Conservation (phyloP, 352 stramenopile species). For the Phytopythium oedochilum region DNA sequence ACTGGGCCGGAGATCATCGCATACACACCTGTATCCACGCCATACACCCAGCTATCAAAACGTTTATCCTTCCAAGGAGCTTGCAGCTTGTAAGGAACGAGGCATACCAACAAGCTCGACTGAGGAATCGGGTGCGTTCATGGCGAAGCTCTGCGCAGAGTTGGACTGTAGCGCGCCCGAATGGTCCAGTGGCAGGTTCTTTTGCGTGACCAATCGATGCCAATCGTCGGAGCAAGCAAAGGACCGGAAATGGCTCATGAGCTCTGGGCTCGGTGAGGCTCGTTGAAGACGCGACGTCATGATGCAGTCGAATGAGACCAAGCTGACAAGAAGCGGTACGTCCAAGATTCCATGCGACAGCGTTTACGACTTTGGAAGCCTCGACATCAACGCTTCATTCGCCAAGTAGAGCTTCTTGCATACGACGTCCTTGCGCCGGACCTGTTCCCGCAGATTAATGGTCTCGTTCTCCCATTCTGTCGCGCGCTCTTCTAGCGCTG, state of each 20-base stretch:
- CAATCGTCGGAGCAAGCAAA: conserved; percentile 10
- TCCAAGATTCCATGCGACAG: too few relatives aligned
- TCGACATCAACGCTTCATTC: conserved; percentile 53
- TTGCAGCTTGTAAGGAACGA: background rate
- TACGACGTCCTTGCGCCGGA: conserved; percentile 44
- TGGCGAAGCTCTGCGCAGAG: conserved; percentile 19
- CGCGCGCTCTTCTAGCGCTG: conserved; percentile 28
- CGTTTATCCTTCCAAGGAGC: background rate
- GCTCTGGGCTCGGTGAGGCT: conserved; percentile 20
- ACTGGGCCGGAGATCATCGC: conserved; percentile 11
- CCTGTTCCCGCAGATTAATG: conserved; percentile 29
- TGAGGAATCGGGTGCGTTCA: conserved; percentile 17
- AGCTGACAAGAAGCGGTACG: too few relatives aligned
- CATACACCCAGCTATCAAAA: conserved; percentile 12
- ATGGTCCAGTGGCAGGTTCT: conserved; percentile 17
- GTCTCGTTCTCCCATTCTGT: conserved; percentile 25
- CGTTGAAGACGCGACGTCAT: background rate
- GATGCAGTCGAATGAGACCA: background rate
- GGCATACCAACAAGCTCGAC: conserved; percentile 10
- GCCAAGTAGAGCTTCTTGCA: conserved; percentile 62
- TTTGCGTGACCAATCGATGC: conserved; percentile 18
- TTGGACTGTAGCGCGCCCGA: background rate
- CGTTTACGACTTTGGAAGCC: conserved; percentile 11
- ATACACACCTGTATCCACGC: conserved; percentile 21
- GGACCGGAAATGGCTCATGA: conserved; percentile 13